Percentiles rank a stretch among this genome's conserved stretches.
These are phyloP conservation scores for Ambrosiella xylebori DNA, from an alignment of 2,329 filamentous ascomycete genomes.

Conservation along the genomic window DNA sequence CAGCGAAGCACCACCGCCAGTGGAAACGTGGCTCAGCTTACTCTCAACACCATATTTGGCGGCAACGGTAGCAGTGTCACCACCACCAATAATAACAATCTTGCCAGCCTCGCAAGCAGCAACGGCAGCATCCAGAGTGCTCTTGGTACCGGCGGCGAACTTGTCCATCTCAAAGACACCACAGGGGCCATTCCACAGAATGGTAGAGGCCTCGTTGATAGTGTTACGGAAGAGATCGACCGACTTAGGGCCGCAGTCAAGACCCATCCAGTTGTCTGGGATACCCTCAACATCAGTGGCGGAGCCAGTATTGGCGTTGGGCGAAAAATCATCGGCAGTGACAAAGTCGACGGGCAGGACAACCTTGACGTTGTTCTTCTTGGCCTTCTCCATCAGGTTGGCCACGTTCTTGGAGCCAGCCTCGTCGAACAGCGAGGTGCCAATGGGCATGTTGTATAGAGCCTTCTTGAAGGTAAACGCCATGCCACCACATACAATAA, in stretches of 20 bases:
- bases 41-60: slow-evolving; percentile 93
- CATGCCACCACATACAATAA: slow-evolving; percentile 95
- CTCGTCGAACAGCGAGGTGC: slow-evolving; percentile 83
- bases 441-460: slow-evolving; percentile 78
- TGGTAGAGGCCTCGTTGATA: slow-evolving; percentile 79
- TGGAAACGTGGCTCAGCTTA: slow-evolving; percentile 96
- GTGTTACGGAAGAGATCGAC: slow-evolving; percentile 75
- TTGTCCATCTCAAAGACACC: slow-evolving; percentile 96
- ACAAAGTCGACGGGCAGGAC: slow-evolving; percentile 90
- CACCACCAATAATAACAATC: slow-evolving; percentile 96
- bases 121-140: slow-evolving; percentile 77
- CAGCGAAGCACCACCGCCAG: slow-evolving; percentile 84
- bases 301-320: slow-evolving; percentile 62
- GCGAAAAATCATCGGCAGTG: slow-evolving; percentile 86
- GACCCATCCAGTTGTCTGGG: slow-evolving; percentile 93
- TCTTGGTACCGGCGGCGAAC: slow-evolving; percentile 85
- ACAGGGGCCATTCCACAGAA: slow-evolving; percentile 96
- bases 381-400: slow-evolving; percentile 81
- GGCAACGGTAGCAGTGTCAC: slow-evolving; percentile 93
- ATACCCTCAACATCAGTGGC: slow-evolving; percentile 75
- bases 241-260: slow-evolving; percentile 83
- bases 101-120: slow-evolving; percentile 64
- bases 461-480: slow-evolving; percentile 99
- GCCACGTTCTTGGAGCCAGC: slow-evolving; percentile 81
- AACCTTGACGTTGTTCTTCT: slow-evolving; percentile 89